These are phyloP conservation scores for Salvia miltiorrhiza DNA, from an alignment of 257 asterid species.

Conservation along the genomic window DNA sequence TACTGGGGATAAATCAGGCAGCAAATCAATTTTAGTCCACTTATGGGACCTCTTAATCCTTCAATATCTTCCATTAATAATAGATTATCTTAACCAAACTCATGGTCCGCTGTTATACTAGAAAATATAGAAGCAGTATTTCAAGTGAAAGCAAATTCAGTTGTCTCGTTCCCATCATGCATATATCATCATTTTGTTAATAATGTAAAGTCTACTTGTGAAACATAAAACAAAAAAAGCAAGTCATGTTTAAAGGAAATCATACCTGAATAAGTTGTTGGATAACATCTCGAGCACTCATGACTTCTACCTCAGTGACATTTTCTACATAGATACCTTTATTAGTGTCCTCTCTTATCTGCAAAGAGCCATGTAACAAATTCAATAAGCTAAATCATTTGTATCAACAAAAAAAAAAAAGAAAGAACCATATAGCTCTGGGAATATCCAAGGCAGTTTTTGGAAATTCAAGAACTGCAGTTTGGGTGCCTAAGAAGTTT, in stretches of 20 bases:
- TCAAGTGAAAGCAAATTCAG: background rate
- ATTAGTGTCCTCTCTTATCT: conserved; percentile 90
- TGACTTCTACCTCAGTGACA: conserved; percentile 83
- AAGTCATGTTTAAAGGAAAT: conserved; percentile 9
- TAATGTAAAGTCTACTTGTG: background rate
- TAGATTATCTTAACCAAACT: background rate
- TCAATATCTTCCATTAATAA: background rate
- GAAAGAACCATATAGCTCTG: conserved; percentile 9
- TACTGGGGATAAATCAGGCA: background rate
- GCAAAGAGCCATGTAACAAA: conserved; percentile 25
- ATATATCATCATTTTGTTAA: background rate
- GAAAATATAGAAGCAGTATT: background rate
- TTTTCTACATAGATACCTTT: conserved; percentile 96
- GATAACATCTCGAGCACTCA: conserved; percentile 89
- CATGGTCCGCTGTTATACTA: background rate
- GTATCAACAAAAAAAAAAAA: background rate
- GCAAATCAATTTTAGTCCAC: background rate
- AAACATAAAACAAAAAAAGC: background rate
- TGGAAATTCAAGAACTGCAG: conserved; percentile 3
- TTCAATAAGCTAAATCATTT: background rate
- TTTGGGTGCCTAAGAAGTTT: background rate
- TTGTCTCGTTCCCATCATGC: background rate
- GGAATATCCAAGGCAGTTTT: background rate
- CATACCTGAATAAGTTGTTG: conserved; percentile 90
- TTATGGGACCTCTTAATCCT: background rate